Evolutionary conservation across 83 land plant genomes (phyloP), one percentile per base, ranked within the genome.

Genomic region (Diphasiastrum complanatum): DNA sequence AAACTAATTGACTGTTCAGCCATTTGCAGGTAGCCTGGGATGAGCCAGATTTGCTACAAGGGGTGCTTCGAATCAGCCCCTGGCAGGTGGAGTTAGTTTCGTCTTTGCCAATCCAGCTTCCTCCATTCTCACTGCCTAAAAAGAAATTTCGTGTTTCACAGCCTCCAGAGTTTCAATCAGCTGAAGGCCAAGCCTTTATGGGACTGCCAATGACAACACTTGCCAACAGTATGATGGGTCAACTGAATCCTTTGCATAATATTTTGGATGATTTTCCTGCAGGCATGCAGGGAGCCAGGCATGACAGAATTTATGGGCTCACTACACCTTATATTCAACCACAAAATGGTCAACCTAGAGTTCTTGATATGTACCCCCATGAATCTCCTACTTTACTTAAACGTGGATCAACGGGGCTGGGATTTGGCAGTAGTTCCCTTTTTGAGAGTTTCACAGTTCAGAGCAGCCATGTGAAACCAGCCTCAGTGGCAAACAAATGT

Each of bases 221-320:
- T 68, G 69, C 72, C 66, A 54, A 64, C 49, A 73, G 75, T 63
- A 27, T 75, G 61, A 64, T 80, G 37, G 78, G 82, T 62, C 78
- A 79, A 52, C 67, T 70, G 61, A 82, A 65, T 74, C 82, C 90
- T 33, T 75, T 75, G 68, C 79, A 77, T 60, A 75, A 73, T 65
- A 49, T 80, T 59, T 46, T 68, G 47, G 79, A 87, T 71, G 79
- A 72, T 65, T 67, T 71, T 69, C 83, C 95, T 85, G 85, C 86
- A 77, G 91, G 98, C 91, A 93, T 93, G 95, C 99, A 93, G 99
- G 99, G 97, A 93, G 92, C 99, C 99, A 93, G 99, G 99, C 99
- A 95, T 81, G 83, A 84, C 79, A 96, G 80, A 32, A 59, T 60
- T 72, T 72, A 77, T 62, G 91, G 87, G 73, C 65, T 74, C 61